A percentile compares a stretch with the other conserved stretches of the same genome.
Conservation (phyloP, 345 rosid genomes). For the Gossypium arboreum region DNA sequence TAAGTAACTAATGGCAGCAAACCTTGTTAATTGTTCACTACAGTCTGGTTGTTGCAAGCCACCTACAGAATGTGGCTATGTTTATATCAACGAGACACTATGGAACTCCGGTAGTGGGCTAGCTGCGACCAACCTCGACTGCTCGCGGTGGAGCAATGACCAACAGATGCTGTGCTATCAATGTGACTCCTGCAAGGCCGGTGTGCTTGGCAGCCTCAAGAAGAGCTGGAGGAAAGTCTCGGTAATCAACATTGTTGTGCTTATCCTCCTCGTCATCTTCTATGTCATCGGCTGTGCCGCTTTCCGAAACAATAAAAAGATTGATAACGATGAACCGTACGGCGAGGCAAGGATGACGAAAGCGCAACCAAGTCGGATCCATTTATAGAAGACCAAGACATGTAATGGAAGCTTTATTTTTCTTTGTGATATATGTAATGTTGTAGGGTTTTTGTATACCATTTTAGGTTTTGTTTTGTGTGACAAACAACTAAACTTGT, state of each 20-base stretch:
- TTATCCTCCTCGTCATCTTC: constrained; percentile 67
- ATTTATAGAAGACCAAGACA: constrained; percentile 23
- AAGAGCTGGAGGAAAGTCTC: constrained; percentile 97
- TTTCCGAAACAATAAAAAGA: constrained; percentile 67
- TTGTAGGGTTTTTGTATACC: constrained; percentile 7
- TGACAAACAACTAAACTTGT: neutral
- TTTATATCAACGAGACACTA: constrained; percentile 63
- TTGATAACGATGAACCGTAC: constrained; percentile 74
- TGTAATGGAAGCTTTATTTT: neutral
- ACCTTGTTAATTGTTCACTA: constrained; percentile 6
- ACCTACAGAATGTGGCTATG: constrained; percentile 70
- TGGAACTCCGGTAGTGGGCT: constrained; percentile 49
- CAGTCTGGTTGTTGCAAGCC: constrained; percentile 99
- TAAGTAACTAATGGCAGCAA: neutral
- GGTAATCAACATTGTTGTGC: constrained; percentile 66
- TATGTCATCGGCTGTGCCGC: constrained; percentile 78
- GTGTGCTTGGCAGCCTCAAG: constrained; percentile 79
- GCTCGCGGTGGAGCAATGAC: constrained; percentile 69
- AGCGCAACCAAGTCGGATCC: constrained; percentile 62
- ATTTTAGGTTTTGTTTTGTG: constrained; percentile 16
- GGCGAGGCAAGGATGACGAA: constrained; percentile 82
- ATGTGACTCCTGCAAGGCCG: constrained; percentile 89
- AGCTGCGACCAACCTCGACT: constrained; percentile 41
- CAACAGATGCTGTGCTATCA: constrained; percentile 64
- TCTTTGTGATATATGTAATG: constrained; percentile 11